Conservation (phyloP, 2,329 filamentous ascomycete species). For the Teratosphaeria epicoccoides region DNA sequence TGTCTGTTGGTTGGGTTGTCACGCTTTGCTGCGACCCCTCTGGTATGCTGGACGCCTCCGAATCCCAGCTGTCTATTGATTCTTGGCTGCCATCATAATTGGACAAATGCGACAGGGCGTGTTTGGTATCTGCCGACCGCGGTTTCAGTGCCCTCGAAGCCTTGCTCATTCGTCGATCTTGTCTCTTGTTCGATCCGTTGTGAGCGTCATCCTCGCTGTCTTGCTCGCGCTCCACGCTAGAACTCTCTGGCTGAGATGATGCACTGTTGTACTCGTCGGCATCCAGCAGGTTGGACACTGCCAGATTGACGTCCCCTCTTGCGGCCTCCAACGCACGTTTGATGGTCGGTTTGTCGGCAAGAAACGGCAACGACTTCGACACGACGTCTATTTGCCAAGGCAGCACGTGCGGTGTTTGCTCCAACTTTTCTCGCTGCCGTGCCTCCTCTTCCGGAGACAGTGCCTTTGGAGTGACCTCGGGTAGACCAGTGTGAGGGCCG, state of each 20-base stretch:
- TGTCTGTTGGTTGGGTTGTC: slow-evolving; percentile 10
- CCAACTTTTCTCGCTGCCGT: slow-evolving; percentile 27
- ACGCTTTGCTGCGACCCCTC: slow-evolving; percentile 18
- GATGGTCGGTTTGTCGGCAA: slow-evolving; percentile 41
- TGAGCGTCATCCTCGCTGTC: slow-evolving; percentile 40
- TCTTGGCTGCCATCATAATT: slow-evolving; percentile 25
- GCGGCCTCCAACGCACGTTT: slow-evolving; percentile 42
- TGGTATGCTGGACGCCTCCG: slow-evolving; percentile 22
- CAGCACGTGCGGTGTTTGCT: slow-evolving; percentile 32
- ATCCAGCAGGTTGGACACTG: slow-evolving; percentile 43
- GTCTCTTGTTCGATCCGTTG: slow-evolving; percentile 43
- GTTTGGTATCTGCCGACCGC: slow-evolving; percentile 17
- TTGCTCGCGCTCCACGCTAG: slow-evolving; percentile 41
- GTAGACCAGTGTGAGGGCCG: slow-evolving; percentile 48
- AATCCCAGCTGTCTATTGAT: slow-evolving; percentile 24
- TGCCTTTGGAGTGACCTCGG: slow-evolving; percentile 33
- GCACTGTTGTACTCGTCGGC: slow-evolving; percentile 33
- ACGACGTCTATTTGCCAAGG: slow-evolving; percentile 49
- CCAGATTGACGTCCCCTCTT: slow-evolving; percentile 43
- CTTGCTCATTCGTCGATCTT: slow-evolving; percentile 36
- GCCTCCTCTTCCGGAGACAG: slow-evolving; percentile 32
- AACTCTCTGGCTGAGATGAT: slow-evolving; percentile 36
- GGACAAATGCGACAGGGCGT: slow-evolving; percentile 22
- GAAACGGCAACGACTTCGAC: slow-evolving; percentile 40
- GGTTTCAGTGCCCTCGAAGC: slow-evolving; percentile 29